Conservation (phyloP, 805 yeast species). For the Jamesozyma spencerorum region DNA sequence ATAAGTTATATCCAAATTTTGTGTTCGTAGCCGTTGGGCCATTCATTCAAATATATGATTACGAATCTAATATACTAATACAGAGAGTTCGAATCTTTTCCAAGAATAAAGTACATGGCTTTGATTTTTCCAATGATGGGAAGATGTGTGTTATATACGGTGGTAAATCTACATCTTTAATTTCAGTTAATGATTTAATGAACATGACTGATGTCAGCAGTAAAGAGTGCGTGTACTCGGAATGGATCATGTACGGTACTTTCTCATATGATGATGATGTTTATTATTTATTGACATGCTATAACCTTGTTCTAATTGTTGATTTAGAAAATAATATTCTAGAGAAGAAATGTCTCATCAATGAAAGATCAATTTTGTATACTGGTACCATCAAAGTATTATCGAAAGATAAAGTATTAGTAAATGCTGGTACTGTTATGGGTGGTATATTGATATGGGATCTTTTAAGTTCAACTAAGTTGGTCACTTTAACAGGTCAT, state of each 20-base stretch:
- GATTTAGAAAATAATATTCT: constrained; percentile 20
- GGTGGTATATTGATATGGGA: constrained; percentile 81
- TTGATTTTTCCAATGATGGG: constrained; percentile 34
- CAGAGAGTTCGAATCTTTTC: constrained; percentile 41
- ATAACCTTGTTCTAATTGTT: constrained; percentile 44
- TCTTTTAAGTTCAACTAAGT: constrained; percentile 33
- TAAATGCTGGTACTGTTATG: constrained; percentile 92
- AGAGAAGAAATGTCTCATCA: constrained; percentile 34
- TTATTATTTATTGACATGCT: constrained; percentile 63
- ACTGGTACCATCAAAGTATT: constrained; percentile 65
- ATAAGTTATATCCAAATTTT: constrained; percentile 14
- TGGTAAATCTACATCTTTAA: constrained; percentile 53
- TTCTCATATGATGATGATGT: constrained; percentile 35
- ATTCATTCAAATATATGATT: constrained; percentile 43
- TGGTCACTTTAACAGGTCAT: constrained; percentile 60
- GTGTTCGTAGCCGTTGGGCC: constrained; percentile 70
- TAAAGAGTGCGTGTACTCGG: constrained; percentile 49
- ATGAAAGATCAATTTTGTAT: constrained; percentile 75
- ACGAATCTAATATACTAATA: constrained; percentile 32
- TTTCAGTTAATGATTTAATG: constrained; percentile 28
- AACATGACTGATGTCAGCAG: constrained; percentile 9
- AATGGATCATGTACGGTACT: constrained; percentile 68
- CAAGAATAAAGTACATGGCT: constrained; percentile 80
- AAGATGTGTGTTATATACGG: constrained; percentile 46
- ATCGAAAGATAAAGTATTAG: constrained; percentile 34